Base-by-base conservation (phyloP, 2,329 filamentous ascomycete genomes). In the Talaromyces atroroseus region DNA sequence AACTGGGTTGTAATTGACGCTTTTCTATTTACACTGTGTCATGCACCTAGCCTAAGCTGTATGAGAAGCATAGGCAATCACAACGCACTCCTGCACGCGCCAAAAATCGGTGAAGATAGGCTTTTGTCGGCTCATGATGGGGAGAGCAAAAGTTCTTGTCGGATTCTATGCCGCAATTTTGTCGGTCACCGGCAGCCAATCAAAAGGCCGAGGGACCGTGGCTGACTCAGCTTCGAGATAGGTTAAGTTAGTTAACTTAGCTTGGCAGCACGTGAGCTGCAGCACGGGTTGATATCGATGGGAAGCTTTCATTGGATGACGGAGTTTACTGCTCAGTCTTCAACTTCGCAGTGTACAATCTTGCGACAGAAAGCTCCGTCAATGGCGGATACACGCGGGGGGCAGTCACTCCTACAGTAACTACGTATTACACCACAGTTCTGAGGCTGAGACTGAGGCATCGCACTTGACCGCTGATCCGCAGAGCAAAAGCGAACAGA, bases 201-300 rank as follows among this genome's bases (percentile, higher is more conserved):
- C 29, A 53, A 6, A 36, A 34, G 11, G 3, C 24, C 20, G 11
- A 26, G 5, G 23, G 12, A 11, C 23, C 2, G 2, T 34, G 6
- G 48, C 23, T 56, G 49, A 56, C 54, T 56, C 47, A 56, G 42
- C 49, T 21, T 24, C 23, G 20, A 56, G 40, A 16, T 51, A 38
- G 51, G 16, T n/a, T n/a, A n/a, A n/a, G n/a, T n/a, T n/a, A n/a
- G n/a, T n/a, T n/a, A 18, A n/a, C 16, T 8, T 14, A 29, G 21
- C 49, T 51, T 42, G 49, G 49, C 49, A 10, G 38, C 24, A 23
- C 18, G 5, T 40, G 21, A 44, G 11, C n/a, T 10, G 18, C 23
- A 14, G 24, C 14, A 38, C 36, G 11, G n/a, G 4, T 16, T n/a
- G 24, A 24, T 26, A 11, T 24, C 14, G 24, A 32, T 14, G 23